Percentiles rank a stretch among this genome's conserved stretches.
Evolutionary conservation across 768 basidiomycete genomes (phyloP).

Genomic region (Boletus barrowsii): DNA sequence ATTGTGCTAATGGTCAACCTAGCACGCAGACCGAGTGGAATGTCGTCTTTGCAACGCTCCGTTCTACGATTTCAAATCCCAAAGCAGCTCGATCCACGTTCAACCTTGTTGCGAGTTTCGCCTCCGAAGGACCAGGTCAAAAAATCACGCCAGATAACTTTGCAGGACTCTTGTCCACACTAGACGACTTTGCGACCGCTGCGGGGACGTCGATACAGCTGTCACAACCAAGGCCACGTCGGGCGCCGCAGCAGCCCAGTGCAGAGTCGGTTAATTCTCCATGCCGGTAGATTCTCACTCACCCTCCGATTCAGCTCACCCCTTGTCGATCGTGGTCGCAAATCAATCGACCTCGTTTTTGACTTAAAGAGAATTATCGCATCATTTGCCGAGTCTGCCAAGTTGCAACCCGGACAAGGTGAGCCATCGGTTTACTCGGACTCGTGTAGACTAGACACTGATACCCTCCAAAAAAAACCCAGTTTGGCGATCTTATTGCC

Average conservation of each 20-base stretch:
- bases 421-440: conserved; percentile 9
- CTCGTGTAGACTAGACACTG: conserved; percentile 1
- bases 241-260: conserved; percentile 46
- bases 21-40: conserved; percentile 97
- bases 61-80: conserved; percentile 80
- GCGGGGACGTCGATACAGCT: conserved; percentile 65
- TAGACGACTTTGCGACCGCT: conserved; percentile 83
- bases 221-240: conserved; percentile 52
- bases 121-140: conserved; percentile 56
- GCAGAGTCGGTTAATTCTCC: conserved; percentile 44
- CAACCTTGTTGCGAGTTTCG: conserved; percentile 67
- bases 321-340: conserved; percentile 73
- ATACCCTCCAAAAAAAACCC: conserved; percentile 16
- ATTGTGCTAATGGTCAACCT: conserved; percentile 7
- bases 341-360: conserved; percentile 77
- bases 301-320: conserved; percentile 52
- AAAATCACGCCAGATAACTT: conserved; percentile 77
- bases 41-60: conserved; percentile 81
- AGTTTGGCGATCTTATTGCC: conserved; percentile 77
- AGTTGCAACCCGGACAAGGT: conserved; percentile 35
- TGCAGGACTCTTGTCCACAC: conserved; percentile 67
- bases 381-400: conserved; percentile 50
- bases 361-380: conserved; percentile 67
- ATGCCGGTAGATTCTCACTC: background rate
- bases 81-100: conserved; percentile 87